Base-by-base conservation (phyloP, 371 early-diverging fungal genomes). In the Mortierella sp. region DNA sequence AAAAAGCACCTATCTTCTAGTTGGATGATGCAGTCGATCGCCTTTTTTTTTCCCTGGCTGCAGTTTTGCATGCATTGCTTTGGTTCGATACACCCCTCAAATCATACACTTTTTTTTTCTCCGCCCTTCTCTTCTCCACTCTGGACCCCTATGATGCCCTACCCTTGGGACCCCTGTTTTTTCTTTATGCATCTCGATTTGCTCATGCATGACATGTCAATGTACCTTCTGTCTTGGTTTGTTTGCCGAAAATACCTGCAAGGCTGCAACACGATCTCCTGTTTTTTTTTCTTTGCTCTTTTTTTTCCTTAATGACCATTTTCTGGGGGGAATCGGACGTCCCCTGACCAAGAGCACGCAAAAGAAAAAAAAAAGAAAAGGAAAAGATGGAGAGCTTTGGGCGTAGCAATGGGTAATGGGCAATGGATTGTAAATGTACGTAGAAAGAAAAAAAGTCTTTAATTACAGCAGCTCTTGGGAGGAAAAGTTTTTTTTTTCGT, bases 381-480 rank as follows among this genome's bases (percentile, higher is more conserved):
- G n/a, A n/a, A n/a, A n/a, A n/a, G n/a, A n/a, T n/a, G n/a, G 59
- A 19, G 34, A 61, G 61, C 61, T 19, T 34, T 61, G 21, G 34
- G 61, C 61, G 61, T 61, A 34, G 61, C 61, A 61, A 54, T 6
- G 31, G 34, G 13, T 6, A 40, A 54, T 54, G 54, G n/a, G 6
- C 43, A 40, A 40, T 40, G 43, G 6, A 40, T 6, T 54, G 54
- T n/a, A 13, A 50, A 54, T 5, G 54, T n/a, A 54, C n/a, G 54
- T 54, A 9, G 54, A 54, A 54, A 54, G 21, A 54, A 54, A 51
- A 51, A 53, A 59, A 28, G 61, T 16, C 28, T 61, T 61, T 61
- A 61, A 61, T 61, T 61, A 61, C 61, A 61, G 61, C 61, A 61
- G 61, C 61, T 61, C 61, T 61, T 61, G 61, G 8, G 61, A 57